Base-by-base conservation (phyloP, 345 rosid species). In the Alliaria petiolata region DNA sequence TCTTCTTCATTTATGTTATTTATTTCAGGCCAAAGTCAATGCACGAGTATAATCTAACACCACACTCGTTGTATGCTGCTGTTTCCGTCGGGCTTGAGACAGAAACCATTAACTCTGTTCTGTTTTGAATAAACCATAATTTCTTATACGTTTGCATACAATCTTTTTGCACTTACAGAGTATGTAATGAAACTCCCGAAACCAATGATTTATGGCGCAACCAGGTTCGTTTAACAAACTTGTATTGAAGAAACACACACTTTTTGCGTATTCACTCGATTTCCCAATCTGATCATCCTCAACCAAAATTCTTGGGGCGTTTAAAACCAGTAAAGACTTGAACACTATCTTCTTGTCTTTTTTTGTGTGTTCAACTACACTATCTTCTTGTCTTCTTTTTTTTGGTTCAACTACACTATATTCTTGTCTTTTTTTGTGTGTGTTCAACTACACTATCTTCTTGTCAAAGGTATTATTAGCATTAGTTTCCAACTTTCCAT, bases 201-300 rank as follows among this genome's bases (percentile, higher is more conserved):
- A 75, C 97, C 99, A 12, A 95, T 95, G 99, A 91, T 95, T 55
- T 95, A 95, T 80, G 99, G 99, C 84, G 97, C 97, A 67, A 91
- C 97, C 64, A 95, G 97, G 99, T 59, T 74, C n/a, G 70, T 73
- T 19, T n/a, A 28, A 73, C 43, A 35, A 67, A 8, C 10, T 64
- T 62, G 45, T 58, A 9, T 56, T 25, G 17, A 15, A n/a, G n/a
- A n/a, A 9, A 35, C 56, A 45, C 56, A 51, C 40, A n/a, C n/a
- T n/a, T 46, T 52, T 46, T 2, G 20, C 0, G 16, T 56, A 26
- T 15, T 30, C 19, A 25, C 61, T 34, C 17, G 51, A 0, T 16
- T 4, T 20, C 45, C 40, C n/a, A 53, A 4, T 44, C 65, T 64
- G 65, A 45, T 14, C 17, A 7, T 11, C 14, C 31, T 61, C 44